A percentile compares a stretch with the other conserved stretches of the same genome.
Evolutionary conservation across 140 eudicot species (phyloP).

Genomic region (Oenanthe javanica): DNA sequence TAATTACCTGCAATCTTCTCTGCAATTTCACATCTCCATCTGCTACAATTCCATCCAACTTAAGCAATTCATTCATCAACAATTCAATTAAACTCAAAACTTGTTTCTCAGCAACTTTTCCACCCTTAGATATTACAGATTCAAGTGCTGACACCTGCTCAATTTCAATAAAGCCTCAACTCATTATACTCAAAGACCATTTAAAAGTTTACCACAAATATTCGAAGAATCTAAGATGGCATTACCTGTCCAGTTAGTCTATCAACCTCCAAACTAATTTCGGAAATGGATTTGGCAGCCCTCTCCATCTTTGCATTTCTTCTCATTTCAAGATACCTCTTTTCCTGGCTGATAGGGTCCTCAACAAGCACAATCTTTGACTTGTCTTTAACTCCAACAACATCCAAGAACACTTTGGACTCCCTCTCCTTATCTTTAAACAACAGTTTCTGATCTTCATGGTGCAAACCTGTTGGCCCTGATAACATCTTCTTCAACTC

Average conservation of each 20-base stretch:
- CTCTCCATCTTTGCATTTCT: slow-evolving; percentile 44
- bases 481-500: slow-evolving; percentile 66
- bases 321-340: slow-evolving; percentile 46
- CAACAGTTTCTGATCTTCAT: slow-evolving; percentile 55
- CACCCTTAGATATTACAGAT: slow-evolving; percentile 70
- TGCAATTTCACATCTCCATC: slow-evolving; percentile 78
- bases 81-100: slow-evolving; percentile 43
- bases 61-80: slow-evolving; percentile 61
- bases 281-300: slow-evolving; percentile 37
- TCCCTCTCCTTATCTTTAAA: slow-evolving; percentile 53
- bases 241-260: slow-evolving; percentile 50
- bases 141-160: slow-evolving; percentile 58
- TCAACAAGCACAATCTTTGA: slow-evolving; percentile 51
- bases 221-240: background rate
- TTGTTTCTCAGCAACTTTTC: slow-evolving; percentile 65
- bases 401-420: slow-evolving; percentile 50
- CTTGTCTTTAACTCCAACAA: slow-evolving; percentile 53
- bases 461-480: slow-evolving; percentile 63
- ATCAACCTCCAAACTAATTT: slow-evolving; percentile 51
- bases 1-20: slow-evolving; percentile 71
- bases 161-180: background rate
- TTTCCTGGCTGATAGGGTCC: slow-evolving; percentile 59
- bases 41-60: slow-evolving; percentile 60
- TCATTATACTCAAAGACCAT: background rate
- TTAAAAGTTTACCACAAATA: background rate